phyloP scores from a whole-genome alignment of 305 asterid species.

The Vinca major region DNA sequence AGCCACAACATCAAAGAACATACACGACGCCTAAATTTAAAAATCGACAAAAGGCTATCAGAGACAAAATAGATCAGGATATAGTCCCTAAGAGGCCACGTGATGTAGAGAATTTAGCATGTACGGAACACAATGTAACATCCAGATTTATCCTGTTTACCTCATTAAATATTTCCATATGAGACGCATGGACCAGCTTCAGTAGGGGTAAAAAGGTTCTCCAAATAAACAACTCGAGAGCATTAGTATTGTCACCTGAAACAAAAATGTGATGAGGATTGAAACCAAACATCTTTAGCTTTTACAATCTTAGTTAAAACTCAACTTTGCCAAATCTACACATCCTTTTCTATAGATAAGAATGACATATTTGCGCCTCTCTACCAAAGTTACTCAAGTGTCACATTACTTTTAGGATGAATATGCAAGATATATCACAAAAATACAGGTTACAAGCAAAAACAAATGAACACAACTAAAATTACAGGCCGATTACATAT shows the following conservation, averaged over 20 bases:
- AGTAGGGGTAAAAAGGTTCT: slow-evolving; percentile 58
- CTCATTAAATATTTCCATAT: slow-evolving; percentile 51
- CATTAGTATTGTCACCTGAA: slow-evolving; percentile 40
- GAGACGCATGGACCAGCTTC: slow-evolving; percentile 44
- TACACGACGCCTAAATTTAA: slow-evolving; percentile 47
- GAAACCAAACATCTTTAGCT: slow-evolving; percentile 18
- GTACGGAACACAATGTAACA: neutral
- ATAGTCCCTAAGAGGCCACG: slow-evolving; percentile 10
- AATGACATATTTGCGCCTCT: neutral
- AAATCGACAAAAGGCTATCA: slow-evolving; percentile 10
- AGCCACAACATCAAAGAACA: slow-evolving; percentile 50
- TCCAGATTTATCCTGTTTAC: slow-evolving; percentile 24
- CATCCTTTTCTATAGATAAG: neutral
- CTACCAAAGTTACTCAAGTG: neutral
- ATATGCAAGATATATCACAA: neutral
- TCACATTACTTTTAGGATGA: neutral
- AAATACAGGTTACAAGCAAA: neutral
- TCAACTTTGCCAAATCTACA: neutral
- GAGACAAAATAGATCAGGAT: slow-evolving; percentile 10
- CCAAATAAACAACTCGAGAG: slow-evolving; percentile 51
- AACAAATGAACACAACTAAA: neutral
- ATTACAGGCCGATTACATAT: neutral
- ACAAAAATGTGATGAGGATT: slow-evolving; percentile 7
- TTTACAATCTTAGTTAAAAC: neutral
- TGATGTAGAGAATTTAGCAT: neutral